These are phyloP conservation scores for Pterulicium gracile DNA, from an alignment of 1,284 basidiomycete species.

Conservation along the genomic window DNA sequence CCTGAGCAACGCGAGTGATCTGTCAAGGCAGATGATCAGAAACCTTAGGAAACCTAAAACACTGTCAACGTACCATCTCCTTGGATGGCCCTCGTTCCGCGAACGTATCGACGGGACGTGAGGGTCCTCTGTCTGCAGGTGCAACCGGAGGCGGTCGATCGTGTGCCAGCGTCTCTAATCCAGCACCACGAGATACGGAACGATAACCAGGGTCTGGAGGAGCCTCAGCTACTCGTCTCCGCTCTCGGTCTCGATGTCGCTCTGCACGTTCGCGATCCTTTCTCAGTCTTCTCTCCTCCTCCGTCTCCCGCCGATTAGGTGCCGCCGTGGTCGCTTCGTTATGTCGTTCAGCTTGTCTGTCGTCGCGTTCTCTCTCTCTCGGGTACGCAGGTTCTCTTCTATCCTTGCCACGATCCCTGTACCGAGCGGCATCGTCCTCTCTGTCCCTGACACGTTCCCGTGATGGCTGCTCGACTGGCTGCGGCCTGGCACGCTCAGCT, in stretches of 20 bases:
- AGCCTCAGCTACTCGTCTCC: background rate
- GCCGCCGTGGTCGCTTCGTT: background rate
- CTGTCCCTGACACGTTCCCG: background rate
- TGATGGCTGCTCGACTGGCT: no score
- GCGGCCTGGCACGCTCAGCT: background rate
- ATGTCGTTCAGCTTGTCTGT: background rate
- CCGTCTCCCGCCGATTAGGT: background rate
- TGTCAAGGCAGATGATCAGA: background rate
- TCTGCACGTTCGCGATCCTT: background rate
- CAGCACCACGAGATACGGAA: background rate
- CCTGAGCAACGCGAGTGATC: background rate
- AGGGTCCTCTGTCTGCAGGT: background rate
- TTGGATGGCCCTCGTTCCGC: no score
- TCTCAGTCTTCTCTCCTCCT: background rate
- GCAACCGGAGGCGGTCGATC: background rate
- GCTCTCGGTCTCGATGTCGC: constrained; percentile 2
- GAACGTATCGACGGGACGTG: no score
- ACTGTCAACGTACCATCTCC: no score
- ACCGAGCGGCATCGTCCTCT: background rate
- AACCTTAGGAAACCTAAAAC: no score
- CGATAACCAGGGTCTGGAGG: background rate
- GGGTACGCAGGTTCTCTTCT: background rate
- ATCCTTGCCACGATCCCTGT: background rate
- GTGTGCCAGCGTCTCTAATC: background rate
- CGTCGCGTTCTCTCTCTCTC: constrained; percentile 1